Conservation (phyloP, 2,329 filamentous ascomycete species). For the Zymoseptoria pseudotritici region DNA sequence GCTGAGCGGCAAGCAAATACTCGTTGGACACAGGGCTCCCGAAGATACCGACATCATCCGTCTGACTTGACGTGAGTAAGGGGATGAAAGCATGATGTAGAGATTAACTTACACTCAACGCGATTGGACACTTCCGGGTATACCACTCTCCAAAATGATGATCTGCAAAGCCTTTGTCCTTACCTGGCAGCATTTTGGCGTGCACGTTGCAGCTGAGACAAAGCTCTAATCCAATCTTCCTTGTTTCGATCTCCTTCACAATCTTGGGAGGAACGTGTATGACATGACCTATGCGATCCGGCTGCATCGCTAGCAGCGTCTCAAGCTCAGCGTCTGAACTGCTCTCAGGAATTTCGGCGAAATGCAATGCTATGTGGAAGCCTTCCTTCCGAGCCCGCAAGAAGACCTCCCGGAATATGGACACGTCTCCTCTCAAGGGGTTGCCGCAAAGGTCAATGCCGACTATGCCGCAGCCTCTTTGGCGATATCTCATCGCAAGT, state of each 20-base stretch:
- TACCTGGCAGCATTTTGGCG: slow-evolving; percentile 59
- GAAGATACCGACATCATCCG: slow-evolving; percentile 78
- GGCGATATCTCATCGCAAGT: slow-evolving; percentile 51
- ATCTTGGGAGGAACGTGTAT: slow-evolving; percentile 61
- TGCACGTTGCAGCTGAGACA: slow-evolving; percentile 77
- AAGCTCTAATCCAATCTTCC: slow-evolving; percentile 61
- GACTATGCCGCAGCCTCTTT: slow-evolving; percentile 47
- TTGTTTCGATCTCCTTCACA: slow-evolving; percentile 48
- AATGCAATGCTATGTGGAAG: slow-evolving; percentile 65
- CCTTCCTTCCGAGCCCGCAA: slow-evolving; percentile 46
- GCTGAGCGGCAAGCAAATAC: slow-evolving; percentile 62
- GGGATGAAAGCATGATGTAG: neutral
- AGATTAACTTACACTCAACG: slow-evolving; percentile 56
- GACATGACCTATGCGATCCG: slow-evolving; percentile 68
- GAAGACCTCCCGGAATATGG: slow-evolving; percentile 54
- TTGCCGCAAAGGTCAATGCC: slow-evolving; percentile 75
- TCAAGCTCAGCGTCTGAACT: slow-evolving; percentile 53
- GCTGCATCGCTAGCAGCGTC: slow-evolving; percentile 57
- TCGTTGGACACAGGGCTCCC: slow-evolving; percentile 70
- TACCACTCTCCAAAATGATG: slow-evolving; percentile 76
- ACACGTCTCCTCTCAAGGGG: slow-evolving; percentile 55
- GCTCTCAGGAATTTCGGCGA: slow-evolving; percentile 60
- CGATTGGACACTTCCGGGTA: slow-evolving; percentile 51
- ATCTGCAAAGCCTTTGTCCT: slow-evolving; percentile 43
- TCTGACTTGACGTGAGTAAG: slow-evolving; percentile 43